Conservation (phyloP, 345 rosid species). For the Dovyalis caffra region DNA sequence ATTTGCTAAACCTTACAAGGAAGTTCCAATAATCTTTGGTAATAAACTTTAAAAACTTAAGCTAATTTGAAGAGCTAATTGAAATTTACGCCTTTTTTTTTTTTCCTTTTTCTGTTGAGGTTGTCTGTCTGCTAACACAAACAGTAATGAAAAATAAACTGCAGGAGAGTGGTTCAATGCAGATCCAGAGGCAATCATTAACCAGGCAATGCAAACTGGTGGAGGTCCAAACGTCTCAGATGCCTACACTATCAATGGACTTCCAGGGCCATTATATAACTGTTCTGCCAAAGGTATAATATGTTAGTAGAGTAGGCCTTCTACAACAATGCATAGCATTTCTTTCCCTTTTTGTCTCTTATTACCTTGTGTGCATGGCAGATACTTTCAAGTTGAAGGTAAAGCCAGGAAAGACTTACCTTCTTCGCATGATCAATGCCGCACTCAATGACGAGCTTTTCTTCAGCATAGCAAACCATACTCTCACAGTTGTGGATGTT, state of each 20-base stretch:
- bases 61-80: not conserved
- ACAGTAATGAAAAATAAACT: not conserved
- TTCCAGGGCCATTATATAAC: slow-evolving; percentile 18
- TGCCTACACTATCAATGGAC: slow-evolving; percentile 15
- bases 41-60: not conserved
- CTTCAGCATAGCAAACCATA: slow-evolving; percentile 15
- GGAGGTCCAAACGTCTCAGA: slow-evolving; percentile 24
- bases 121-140: not conserved
- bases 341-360: not conserved
- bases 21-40: slow-evolving; percentile 17
- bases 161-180: slow-evolving; percentile 22
- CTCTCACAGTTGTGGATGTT: slow-evolving; percentile 5
- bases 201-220: slow-evolving; percentile 18
- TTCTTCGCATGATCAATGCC: slow-evolving; percentile 20
- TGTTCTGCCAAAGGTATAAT: slow-evolving; percentile 10
- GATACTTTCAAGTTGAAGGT: slow-evolving; percentile 22
- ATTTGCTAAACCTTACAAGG: slow-evolving; percentile 17
- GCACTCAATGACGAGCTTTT: slow-evolving; percentile 19
- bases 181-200: slow-evolving; percentile 12
- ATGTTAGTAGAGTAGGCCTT: not conserved
- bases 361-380: not conserved
- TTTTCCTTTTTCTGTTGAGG: not conserved
- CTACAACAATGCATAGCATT: not conserved
- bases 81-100: not conserved
- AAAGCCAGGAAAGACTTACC: slow-evolving; percentile 14